Percentiles rank a stretch among this genome's conserved stretches.
Evolutionary conservation across 2,329 filamentous ascomycete species (phyloP).

Genomic region (Diaporthe sp.): DNA sequence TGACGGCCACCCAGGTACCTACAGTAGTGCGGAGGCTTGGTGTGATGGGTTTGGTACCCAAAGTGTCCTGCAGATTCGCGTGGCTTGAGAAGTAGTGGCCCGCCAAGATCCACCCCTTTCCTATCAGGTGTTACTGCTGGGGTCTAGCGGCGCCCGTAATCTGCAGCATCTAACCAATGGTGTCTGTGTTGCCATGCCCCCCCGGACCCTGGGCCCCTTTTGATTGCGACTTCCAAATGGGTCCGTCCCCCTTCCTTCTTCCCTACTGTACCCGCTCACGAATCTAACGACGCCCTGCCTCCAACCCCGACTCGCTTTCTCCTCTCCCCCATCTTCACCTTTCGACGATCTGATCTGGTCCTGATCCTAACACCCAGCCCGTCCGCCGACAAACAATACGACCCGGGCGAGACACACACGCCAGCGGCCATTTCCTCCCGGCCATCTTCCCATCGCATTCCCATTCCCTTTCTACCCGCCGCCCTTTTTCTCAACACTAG

Average conservation of each 20-base stretch:
- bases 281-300: conserved; percentile 36
- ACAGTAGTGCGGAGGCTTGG: background rate
- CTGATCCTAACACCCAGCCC: conserved; percentile 31
- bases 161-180: conserved; percentile 28
- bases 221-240: conserved; percentile 40
- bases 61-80: fast-evolving
- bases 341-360: conserved; percentile 34
- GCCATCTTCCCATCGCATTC: conserved; percentile 17
- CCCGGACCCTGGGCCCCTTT: conserved; percentile 35
- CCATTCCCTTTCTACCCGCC: conserved; percentile 9
- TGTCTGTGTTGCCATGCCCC: background rate
- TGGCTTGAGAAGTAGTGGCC: background rate
- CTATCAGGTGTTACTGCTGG: conserved; percentile 20
- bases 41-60: conserved; percentile 1
- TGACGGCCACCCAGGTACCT: conserved; percentile 20
- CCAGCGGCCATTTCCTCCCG: conserved; percentile 34
- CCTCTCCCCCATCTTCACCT: conserved; percentile 35
- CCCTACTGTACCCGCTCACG: conserved; percentile 31
- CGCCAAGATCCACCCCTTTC: conserved; percentile 33
- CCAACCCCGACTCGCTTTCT: conserved; percentile 29
- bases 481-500: conserved; percentile 9
- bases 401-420: conserved; percentile 20
- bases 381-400: conserved; percentile 30
- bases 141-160: conserved; percentile 31
- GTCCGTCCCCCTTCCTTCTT: conserved; percentile 35